phyloP scores from a whole-genome alignment of 768 basidiomycete species.

The Psilocybe tampanensis region DNA sequence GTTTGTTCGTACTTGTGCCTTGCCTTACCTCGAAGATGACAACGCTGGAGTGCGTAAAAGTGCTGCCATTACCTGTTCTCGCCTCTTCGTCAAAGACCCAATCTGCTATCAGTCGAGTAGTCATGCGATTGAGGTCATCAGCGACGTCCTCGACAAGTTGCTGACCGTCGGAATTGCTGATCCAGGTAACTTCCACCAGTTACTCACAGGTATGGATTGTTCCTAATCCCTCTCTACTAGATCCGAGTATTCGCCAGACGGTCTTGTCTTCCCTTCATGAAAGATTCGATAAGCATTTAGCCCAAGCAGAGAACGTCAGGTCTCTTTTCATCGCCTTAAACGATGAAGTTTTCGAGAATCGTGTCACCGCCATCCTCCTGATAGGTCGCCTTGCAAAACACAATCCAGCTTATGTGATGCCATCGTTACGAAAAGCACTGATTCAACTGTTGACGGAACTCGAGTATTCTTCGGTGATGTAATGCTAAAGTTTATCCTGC shows the following conservation, averaged over 20 bases:
- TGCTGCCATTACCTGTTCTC: conserved; percentile 90
- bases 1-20: conserved; percentile 88
- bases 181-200: conserved; percentile 79
- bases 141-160: conserved; percentile 96
- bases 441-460: conserved; percentile 96
- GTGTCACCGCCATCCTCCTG: conserved; percentile 85
- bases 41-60: conserved; percentile 84
- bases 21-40: conserved; percentile 95
- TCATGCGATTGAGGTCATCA: conserved; percentile 95
- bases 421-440: conserved; percentile 90
- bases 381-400: conserved; percentile 94
- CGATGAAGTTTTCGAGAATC: conserved; percentile 94
- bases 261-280: conserved; percentile 89
- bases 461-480: conserved; percentile 89
- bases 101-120: conserved; percentile 96
- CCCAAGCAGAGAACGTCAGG: conserved; percentile 98
- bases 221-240: conserved; percentile 36
- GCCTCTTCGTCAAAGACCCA: conserved; percentile 90
- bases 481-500: not conserved
- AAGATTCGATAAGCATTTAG: conserved; percentile 94
- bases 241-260: conserved; percentile 79
- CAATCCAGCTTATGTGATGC: conserved; percentile 99
- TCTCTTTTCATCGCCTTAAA: conserved; percentile 97
- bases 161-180: conserved; percentile 95
- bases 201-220: not conserved